Conservation (phyloP, 805 yeast genomes). For the Ogataea trehaloabstinens region DNA sequence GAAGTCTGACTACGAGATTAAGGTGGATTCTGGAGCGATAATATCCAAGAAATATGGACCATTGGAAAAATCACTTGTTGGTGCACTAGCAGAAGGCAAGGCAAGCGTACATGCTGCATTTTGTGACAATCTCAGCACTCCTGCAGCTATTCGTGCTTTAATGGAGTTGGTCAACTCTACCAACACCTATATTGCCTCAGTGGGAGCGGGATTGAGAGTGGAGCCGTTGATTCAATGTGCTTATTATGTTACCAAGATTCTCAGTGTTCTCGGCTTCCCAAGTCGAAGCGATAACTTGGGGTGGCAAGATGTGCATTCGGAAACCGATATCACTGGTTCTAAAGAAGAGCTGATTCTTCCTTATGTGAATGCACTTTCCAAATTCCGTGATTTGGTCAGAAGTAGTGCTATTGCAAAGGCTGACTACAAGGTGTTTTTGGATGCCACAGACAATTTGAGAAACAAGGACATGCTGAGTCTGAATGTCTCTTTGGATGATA, state of each 20-base stretch:
- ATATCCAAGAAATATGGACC: conserved; percentile 61
- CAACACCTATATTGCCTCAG: conserved; percentile 68
- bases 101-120: conserved; percentile 68
- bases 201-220: conserved; percentile 50
- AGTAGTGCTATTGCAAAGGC: conserved; percentile 61
- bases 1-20: conserved; percentile 59
- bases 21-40: conserved; percentile 43
- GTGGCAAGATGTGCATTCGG: conserved; percentile 50
- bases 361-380: conserved; percentile 70
- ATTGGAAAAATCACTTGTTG: conserved; percentile 51
- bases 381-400: conserved; percentile 82
- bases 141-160: conserved; percentile 64
- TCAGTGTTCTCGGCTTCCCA: conserved; percentile 74
- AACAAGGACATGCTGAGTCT: conserved; percentile 66
- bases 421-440: conserved; percentile 53
- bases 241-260: conserved; percentile 66
- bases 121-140: conserved; percentile 85
- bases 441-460: conserved; percentile 74
- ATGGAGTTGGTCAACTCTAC: conserved; percentile 66
- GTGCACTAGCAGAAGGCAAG: conserved; percentile 47
- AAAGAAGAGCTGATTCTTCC: conserved; percentile 76
- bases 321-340: conserved; percentile 23
- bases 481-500: conserved; percentile 87
- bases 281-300: conserved; percentile 71
- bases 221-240: conserved; percentile 68